Conservation (phyloP, 2,329 filamentous ascomycete species). For the Rhynchosporium graminicola region DNA sequence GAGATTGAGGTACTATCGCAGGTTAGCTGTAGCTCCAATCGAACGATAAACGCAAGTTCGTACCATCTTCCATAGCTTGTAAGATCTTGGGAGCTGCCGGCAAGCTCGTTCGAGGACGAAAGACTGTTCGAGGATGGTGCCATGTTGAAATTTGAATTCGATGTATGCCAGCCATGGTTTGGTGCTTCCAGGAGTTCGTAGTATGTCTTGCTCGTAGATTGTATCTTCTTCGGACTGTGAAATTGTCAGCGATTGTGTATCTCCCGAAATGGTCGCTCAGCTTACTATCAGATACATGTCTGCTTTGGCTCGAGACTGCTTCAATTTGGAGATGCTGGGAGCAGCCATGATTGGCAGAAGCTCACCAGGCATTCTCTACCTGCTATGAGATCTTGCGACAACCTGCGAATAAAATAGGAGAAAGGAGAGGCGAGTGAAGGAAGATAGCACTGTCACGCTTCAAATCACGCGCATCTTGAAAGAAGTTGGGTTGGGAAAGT, state of each 20-base stretch:
- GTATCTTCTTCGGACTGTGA: conserved; percentile 80
- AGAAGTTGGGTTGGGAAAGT: conserved; percentile 17
- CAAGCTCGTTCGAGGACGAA: conserved; percentile 89
- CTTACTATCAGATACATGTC: conserved; percentile 44
- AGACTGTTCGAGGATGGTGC: conserved; percentile 81
- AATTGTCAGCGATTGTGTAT: conserved; percentile 30
- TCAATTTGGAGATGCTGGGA: conserved; percentile 37
- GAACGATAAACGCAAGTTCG: conserved; percentile 23
- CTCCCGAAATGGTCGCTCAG: not conserved
- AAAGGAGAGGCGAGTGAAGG: conserved; percentile 22
- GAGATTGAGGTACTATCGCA: conserved; percentile 75
- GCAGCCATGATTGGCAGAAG: conserved; percentile 41
- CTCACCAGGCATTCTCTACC: conserved; percentile 42
- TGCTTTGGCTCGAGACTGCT: conserved; percentile 37
- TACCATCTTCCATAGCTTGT: conserved; percentile 97
- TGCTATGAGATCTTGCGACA: conserved; percentile 33
- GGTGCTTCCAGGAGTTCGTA: conserved; percentile 80
- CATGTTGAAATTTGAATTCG: conserved; percentile 86
- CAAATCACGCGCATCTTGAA: conserved; percentile 25
- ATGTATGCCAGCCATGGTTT: conserved; percentile 97
- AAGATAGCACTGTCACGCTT: conserved; percentile 25
- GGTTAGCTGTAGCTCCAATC: conserved; percentile 24
- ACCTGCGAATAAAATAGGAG: conserved; percentile 24
- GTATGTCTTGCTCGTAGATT: conserved; percentile 93
- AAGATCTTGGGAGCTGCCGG: conserved; percentile 84